Conservation (phyloP, 192 early-diverging fungal species). For the Coemansia sp. region DNA sequence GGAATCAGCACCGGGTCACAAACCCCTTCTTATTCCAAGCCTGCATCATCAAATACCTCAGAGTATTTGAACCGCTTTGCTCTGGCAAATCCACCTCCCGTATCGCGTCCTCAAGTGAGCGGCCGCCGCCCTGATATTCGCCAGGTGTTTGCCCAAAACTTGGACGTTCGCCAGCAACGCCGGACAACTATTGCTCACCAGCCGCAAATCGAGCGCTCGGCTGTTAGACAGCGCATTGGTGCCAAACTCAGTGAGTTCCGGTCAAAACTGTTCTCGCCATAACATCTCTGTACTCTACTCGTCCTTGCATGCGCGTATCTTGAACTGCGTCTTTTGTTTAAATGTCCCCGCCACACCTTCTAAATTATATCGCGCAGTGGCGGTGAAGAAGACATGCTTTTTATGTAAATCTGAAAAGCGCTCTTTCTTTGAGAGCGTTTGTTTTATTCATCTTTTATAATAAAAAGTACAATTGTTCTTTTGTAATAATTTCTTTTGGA, state of each 20-base stretch:
- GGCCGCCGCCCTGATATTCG: constrained; percentile 14
- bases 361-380: too few species aligned
- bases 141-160: constrained; percentile 4
- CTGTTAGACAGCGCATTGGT: constrained; percentile 10
- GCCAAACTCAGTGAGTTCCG: constrained; percentile 17
- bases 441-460: constrained; percentile 1
- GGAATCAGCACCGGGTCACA: constrained; percentile 11
- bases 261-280: constrained; percentile 12
- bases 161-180: not conserved
- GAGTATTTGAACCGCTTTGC: not conserved
- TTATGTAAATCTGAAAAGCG: not conserved
- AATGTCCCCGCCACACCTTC: not conserved
- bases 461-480: not conserved
- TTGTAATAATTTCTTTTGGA: not conserved
- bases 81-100: not conserved
- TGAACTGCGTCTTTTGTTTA: not conserved
- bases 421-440: not conserved
- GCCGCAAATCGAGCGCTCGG: constrained; percentile 1
- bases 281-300: constrained; percentile 1
- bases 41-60: not conserved
- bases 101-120: constrained; percentile 2
- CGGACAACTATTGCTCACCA: constrained; percentile 7
- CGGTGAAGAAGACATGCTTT: not conserved
- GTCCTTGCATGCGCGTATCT: not conserved
- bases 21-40: not conserved